These are phyloP conservation scores for Botryosphaeria dothidea DNA, from an alignment of 2,329 filamentous ascomycete species.

Conservation along the genomic window DNA sequence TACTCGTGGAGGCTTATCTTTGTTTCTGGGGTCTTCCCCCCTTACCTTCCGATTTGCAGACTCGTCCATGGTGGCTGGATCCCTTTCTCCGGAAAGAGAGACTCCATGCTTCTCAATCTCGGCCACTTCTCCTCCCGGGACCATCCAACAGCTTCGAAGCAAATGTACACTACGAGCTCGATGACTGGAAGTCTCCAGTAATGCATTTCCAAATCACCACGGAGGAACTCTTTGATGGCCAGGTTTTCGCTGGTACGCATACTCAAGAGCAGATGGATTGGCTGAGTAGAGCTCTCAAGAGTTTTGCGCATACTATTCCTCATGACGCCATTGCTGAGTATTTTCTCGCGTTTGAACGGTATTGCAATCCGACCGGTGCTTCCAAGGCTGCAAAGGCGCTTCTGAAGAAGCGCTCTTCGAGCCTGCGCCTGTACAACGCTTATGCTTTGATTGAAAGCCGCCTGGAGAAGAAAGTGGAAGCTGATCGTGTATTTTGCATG, in stretches of 20 bases:
- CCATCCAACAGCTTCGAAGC: not conserved
- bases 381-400: constrained; percentile 73
- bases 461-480: constrained; percentile 58
- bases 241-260: not conserved
- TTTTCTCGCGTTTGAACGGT: constrained; percentile 66
- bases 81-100: constrained; percentile 52
- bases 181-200: not conserved
- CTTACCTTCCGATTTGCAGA: constrained; percentile 29
- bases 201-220: constrained; percentile 15
- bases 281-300: constrained; percentile 57
- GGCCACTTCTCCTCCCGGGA: not conserved
- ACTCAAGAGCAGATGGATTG: constrained; percentile 44
- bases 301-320: constrained; percentile 51
- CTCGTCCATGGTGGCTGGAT: constrained; percentile 48
- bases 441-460: constrained; percentile 73
- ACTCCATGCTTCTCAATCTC: not conserved
- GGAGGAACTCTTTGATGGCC: constrained; percentile 18
- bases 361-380: constrained; percentile 55
- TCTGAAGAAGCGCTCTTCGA: constrained; percentile 67
- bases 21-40: constrained; percentile 53
- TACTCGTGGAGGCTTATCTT: constrained; percentile 68
- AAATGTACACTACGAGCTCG: not conserved
- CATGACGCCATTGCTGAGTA: constrained; percentile 64
- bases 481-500: constrained; percentile 66
- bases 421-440: constrained; percentile 71